Percentiles rank a stretch among this genome's conserved stretches.
Evolutionary conservation across 805 yeast genomes (phyloP).

Genomic region (Lipomyces lipofer): DNA sequence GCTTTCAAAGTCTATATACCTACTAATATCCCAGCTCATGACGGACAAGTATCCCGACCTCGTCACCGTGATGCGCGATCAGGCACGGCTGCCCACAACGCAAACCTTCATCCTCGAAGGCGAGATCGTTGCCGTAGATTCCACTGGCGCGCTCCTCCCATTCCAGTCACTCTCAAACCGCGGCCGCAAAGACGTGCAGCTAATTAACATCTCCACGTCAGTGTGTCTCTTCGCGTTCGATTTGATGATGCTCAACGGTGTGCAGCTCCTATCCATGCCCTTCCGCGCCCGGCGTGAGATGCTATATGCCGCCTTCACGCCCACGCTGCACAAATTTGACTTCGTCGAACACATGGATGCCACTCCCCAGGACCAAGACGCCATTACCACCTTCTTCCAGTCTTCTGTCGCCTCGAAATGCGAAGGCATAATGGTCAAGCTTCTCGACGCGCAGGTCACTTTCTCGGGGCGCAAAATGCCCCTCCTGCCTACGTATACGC

Average conservation of each 20-base stretch:
- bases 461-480: slow-evolving; percentile 3
- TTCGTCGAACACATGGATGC: slow-evolving; percentile 30
- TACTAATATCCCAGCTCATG: slow-evolving; percentile 12
- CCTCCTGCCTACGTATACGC: slow-evolving; percentile 32
- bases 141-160: slow-evolving; percentile 20
- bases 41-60: slow-evolving; percentile 35
- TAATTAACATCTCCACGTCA: slow-evolving; percentile 19
- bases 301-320: slow-evolving; percentile 17
- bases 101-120: slow-evolving; percentile 35
- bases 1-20: no score
- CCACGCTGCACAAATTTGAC: slow-evolving; percentile 13
- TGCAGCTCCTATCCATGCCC: slow-evolving; percentile 10
- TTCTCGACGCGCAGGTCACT: slow-evolving; percentile 25
- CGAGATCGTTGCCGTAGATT: slow-evolving; percentile 34
- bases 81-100: not conserved
- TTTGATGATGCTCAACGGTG: slow-evolving; percentile 29
- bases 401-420: slow-evolving; percentile 26
- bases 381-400: slow-evolving; percentile 24
- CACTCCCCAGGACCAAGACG: slow-evolving; percentile 17
- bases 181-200: slow-evolving; percentile 27
- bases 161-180: slow-evolving; percentile 32
- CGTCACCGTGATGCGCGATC: slow-evolving; percentile 9
- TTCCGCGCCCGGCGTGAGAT: slow-evolving; percentile 29
- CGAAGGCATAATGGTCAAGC: slow-evolving; percentile 36
- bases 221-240: slow-evolving; percentile 34